Conservation (phyloP, 2,329 filamentous ascomycete species). For the Hypoxylon sp. region DNA sequence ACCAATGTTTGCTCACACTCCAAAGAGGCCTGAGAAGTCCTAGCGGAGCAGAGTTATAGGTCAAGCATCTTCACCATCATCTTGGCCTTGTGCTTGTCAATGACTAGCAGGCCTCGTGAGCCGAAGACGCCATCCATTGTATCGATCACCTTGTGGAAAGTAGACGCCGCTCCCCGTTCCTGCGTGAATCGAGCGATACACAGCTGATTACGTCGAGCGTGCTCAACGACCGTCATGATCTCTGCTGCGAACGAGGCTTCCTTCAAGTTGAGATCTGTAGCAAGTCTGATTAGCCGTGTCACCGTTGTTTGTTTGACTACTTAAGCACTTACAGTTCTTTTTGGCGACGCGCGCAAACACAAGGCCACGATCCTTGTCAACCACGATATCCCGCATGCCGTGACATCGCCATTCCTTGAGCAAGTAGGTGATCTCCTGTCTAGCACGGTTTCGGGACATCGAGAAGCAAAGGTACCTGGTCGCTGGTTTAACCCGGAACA, state of each 20-base stretch:
- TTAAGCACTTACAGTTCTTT: constrained; percentile 78
- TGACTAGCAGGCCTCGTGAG: constrained; percentile 75
- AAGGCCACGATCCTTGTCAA: constrained; percentile 83
- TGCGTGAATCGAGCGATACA: constrained; percentile 90
- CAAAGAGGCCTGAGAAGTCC: not conserved
- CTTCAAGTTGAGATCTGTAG: constrained; percentile 81
- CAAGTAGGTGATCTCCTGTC: constrained; percentile 81
- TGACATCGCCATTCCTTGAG: constrained; percentile 85
- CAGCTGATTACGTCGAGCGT: constrained; percentile 81
- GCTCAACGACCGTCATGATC: constrained; percentile 90
- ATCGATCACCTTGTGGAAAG: constrained; percentile 86
- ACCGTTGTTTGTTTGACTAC: not conserved
- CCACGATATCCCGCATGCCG: constrained; percentile 83
- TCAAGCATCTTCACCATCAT: constrained; percentile 81
- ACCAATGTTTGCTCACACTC: not conserved
- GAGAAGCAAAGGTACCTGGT: constrained; percentile 81
- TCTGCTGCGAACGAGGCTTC: constrained; percentile 90
- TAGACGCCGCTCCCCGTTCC: constrained; percentile 90
- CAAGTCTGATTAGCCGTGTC: constrained; percentile 28
- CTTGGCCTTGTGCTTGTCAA: constrained; percentile 75
- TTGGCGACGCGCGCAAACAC: constrained; percentile 83
- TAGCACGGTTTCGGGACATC: constrained; percentile 78
- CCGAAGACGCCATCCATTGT: constrained; percentile 79
- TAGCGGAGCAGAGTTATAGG: constrained; percentile 56
- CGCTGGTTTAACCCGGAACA: constrained; percentile 91